Conservation (phyloP, 2,329 filamentous ascomycete species). For the Alternaria sp. region DNA sequence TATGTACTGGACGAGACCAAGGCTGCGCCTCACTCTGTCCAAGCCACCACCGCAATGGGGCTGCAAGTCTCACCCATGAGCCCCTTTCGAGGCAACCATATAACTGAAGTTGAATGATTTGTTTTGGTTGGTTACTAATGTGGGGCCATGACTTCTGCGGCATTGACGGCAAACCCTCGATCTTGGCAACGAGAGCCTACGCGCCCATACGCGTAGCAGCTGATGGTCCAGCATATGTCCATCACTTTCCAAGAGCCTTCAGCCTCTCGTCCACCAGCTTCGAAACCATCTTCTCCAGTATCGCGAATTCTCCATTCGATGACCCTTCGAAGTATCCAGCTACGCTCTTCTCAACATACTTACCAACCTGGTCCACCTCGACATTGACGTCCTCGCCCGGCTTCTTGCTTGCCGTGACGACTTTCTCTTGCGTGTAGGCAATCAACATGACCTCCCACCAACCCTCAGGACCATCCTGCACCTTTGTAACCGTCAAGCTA, state of each 20-base stretch:
- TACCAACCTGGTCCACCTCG: constrained; percentile 87
- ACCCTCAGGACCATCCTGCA: constrained; percentile 78
- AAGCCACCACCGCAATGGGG: constrained; percentile 33
- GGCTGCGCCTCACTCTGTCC: constrained; percentile 46
- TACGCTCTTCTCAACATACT: constrained; percentile 90
- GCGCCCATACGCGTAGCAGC: background rate
- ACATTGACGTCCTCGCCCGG: constrained; percentile 85
- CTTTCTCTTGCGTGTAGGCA: constrained; percentile 91
- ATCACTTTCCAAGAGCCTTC: constrained; percentile 47
- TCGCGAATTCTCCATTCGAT: constrained; percentile 58
- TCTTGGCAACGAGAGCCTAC: background rate
- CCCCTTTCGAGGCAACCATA: constrained; percentile 16
- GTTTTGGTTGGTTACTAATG: constrained; percentile 9
- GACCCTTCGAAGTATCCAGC: constrained; percentile 73
- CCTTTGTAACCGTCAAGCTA: constrained; percentile 87
- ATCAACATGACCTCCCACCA: constrained; percentile 98
- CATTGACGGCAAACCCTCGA: constrained; percentile 1
- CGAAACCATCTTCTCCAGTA: constrained; percentile 62
- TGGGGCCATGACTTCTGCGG: constrained; percentile 6
- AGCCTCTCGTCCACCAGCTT: constrained; percentile 76
- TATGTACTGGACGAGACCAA: constrained; percentile 28
- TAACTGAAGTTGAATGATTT: background rate
- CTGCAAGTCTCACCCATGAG: constrained; percentile 29
- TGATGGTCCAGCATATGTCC: background rate
- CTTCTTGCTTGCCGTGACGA: constrained; percentile 81